Conservation (phyloP, 352 stramenopile genomes). For the Globisporangium nagaii region DNA sequence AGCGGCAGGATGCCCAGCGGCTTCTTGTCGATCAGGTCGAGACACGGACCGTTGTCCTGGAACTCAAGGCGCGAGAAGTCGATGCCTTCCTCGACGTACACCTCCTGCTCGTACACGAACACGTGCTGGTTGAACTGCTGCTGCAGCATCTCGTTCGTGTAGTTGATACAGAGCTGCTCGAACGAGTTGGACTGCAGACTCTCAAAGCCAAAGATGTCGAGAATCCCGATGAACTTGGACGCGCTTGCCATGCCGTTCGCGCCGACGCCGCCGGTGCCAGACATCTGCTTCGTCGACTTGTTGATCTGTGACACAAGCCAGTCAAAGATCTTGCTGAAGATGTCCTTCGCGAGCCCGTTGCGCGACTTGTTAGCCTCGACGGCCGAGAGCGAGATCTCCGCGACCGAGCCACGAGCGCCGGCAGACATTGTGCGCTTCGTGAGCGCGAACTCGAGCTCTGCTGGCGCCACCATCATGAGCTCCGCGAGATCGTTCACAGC, state of each 20-base stretch:
- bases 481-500: constrained; percentile 72
- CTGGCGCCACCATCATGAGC: constrained; percentile 81
- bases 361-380: constrained; percentile 83
- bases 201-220: constrained; percentile 98
- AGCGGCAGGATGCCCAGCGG: constrained; percentile 89
- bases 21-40: constrained; percentile 93
- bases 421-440: constrained; percentile 87
- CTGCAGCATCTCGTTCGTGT: constrained; percentile 95
- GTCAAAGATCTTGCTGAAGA: constrained; percentile 96
- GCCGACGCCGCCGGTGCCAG: constrained; percentile 7
- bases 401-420: constrained; percentile 77
- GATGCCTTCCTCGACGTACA: constrained; percentile 97
- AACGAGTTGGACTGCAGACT: constrained; percentile 92
- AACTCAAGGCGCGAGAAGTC: constrained; percentile 90
- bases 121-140: constrained; percentile 95
- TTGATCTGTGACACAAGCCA: constrained; percentile 96
- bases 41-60: constrained; percentile 90
- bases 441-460: constrained; percentile 85
- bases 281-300: constrained; percentile 78
- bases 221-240: constrained; percentile 90
- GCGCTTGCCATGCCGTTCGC: constrained; percentile 16
- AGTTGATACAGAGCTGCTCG: constrained; percentile 96
- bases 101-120: constrained; percentile 96
- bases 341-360: constrained; percentile 95
- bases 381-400: constrained; percentile 76